Conservation (phyloP, 805 yeast species). For the Blastobotrys mokoenaii region DNA sequence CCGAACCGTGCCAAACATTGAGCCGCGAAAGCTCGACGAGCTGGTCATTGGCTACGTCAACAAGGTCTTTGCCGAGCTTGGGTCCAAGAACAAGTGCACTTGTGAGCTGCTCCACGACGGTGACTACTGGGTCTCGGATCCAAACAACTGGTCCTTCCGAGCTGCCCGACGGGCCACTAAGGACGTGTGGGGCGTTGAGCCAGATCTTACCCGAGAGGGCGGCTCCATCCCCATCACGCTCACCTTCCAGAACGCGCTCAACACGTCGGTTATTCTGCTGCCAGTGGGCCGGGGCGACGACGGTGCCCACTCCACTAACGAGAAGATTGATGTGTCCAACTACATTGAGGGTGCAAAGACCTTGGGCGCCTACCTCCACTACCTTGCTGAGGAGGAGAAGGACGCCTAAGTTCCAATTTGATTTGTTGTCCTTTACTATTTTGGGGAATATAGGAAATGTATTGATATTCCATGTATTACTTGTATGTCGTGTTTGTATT, state of each 20-base stretch:
- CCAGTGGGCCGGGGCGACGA: constrained; percentile 99
- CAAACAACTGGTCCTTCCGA: constrained; percentile 82
- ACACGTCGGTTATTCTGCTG: constrained; percentile 76
- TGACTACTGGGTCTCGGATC: constrained; percentile 92
- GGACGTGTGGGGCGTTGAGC: constrained; percentile 89
- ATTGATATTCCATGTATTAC: too few relatives aligned
- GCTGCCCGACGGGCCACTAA: constrained; percentile 95
- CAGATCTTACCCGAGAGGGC: constrained; percentile 97
- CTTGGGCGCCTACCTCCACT: constrained; percentile 87
- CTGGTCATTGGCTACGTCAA: constrained; percentile 65
- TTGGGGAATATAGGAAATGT: too few relatives aligned
- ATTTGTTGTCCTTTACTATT: too few relatives aligned
- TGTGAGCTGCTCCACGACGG: constrained; percentile 89
- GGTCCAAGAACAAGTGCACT: constrained; percentile 66
- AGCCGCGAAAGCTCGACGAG: constrained; percentile 67
- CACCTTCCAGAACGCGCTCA: constrained; percentile 81
- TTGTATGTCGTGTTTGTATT: too few relatives aligned
- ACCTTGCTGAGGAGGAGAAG: constrained; percentile 44
- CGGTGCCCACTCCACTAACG: constrained; percentile 98
- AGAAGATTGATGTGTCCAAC: constrained; percentile 81
- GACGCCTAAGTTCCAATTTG: constrained; percentile 21
- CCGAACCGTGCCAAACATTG: constrained; percentile 94
- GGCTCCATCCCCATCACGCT: constrained; percentile 97
- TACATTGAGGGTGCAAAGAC: constrained; percentile 92
- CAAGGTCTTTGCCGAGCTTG: constrained; percentile 53